Base-by-base conservation (phyloP, 305 asterid genomes). In the Petunia hybrid region DNA sequence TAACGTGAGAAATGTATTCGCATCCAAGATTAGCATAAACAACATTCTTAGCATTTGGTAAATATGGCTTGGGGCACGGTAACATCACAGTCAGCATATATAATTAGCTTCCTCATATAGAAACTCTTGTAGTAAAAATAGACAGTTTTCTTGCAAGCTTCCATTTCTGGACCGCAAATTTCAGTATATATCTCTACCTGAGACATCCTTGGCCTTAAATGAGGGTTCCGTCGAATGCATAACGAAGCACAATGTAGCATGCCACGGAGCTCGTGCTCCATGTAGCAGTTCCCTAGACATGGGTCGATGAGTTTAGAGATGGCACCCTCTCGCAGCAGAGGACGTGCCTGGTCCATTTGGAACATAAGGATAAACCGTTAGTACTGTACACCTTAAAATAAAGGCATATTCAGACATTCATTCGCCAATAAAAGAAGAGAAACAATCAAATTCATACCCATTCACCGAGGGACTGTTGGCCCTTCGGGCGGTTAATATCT, bases 201-300 rank as follows among this genome's bases (percentile, higher is more conserved):
- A 84, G 99, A 95, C 92, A 95, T 93, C 8, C 97, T 91, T 80
- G 97, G 97, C 87, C 99, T 90, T 77, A 78, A 82, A 31, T 87
- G 88, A 75, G 98, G 91, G 85, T 95, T 91, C 22, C 87, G 88
- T 78, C 89, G 87, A 80, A 95, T 85, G 89, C 99, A 95, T 83
- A 92, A 73, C 13, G 82, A 83, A 76, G 97, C 95, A 76, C 97
- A 94, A 60, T 65, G 94, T 82, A 91, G 77, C 97, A 91, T 89
- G 60, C 75, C 60, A 64, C 77, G 84, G 42, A 92, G 87, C 87
- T 94, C 98, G 55, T 86, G 85, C 86, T 88, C 89, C 22, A 88
- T 80, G 71, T 88, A 93, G 84, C 89, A 67, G 62, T 76, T 62
- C 38, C 39, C 62, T 82, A 95, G 80, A 71, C 83, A 65, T 16